These are phyloP conservation scores for Sporothrix curviconia DNA, from an alignment of 2,329 filamentous ascomycete species.

Conservation along the genomic window DNA sequence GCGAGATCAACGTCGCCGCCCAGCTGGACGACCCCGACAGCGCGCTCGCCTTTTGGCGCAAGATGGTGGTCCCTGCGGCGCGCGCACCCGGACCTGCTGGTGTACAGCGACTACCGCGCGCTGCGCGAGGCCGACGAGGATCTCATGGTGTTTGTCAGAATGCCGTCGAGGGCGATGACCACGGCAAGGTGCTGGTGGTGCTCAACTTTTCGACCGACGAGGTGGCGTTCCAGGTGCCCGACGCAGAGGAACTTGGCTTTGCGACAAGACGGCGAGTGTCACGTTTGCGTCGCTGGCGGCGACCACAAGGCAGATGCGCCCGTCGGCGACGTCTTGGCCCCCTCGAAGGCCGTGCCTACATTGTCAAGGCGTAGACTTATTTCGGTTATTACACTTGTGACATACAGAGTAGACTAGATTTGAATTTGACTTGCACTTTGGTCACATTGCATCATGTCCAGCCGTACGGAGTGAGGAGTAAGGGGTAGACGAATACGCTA, in stretches of 20 bases:
- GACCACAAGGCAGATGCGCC: neutral
- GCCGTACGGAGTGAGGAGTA: too few species aligned
- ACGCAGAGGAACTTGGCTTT: constrained; percentile 16
- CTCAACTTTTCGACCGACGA: constrained; percentile 38
- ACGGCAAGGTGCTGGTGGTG: constrained; percentile 16
- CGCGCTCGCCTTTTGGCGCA: constrained; percentile 56
- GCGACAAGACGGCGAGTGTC: neutral
- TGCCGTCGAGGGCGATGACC: constrained; percentile 12
- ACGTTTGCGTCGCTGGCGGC: neutral
- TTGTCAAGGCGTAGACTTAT: neutral
- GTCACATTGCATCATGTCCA: too few species aligned
- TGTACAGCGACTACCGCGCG: constrained; percentile 55
- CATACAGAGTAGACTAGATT: neutral
- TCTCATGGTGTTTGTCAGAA: constrained; percentile 41
- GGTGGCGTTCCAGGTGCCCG: constrained; percentile 26
- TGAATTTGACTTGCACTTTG: neutral
- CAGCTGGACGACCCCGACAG: constrained; percentile 40
- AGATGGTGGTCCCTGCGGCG: constrained; percentile 48
- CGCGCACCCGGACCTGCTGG: constrained; percentile 51
- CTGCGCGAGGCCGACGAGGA: constrained; percentile 40
- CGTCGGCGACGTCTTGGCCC: neutral
- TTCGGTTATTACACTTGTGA: too few species aligned
- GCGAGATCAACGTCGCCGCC: constrained; percentile 46
- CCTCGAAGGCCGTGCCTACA: neutral
- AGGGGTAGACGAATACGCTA: too few species aligned